Evolutionary conservation across 345 rosid genomes (phyloP), one percentile per base, ranked within the genome.

Genomic region (Camelina hispida): DNA sequence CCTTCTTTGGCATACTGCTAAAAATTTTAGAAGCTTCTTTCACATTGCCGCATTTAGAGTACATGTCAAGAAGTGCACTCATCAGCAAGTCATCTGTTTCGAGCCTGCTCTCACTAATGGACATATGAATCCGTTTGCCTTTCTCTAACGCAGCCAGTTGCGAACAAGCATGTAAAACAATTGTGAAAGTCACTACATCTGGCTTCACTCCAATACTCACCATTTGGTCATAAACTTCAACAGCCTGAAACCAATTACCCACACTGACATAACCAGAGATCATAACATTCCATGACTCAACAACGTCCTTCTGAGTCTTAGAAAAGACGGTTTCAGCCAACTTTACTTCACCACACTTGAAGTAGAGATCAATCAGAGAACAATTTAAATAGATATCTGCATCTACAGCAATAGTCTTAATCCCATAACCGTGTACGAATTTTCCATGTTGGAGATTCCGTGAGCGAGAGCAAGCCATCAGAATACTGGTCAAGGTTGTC

Each of bases 21-120:
- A 89, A 91, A 46, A 87, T 81, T 37, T 23, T 34, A 12, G 64
- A 54, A 13, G 93, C 95, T 58, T 85, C 84, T 73, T 86, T 83
- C 14, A 89, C 82, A 17, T 90, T 87, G n/a, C 97, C 95, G 35
- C 97, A 89, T 83, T 91, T 91, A 20, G 93, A 88, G 71, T 87
- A 91, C 93, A 89, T 87, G 79, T 89, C 93, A 14, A 91, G 89
- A 48, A 89, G 87, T 15, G 93, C 91, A 34, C 91, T 88, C 88
- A 82, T 86, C 71, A 87, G 84, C 47, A 85, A 48, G 69, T 82
- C 82, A 57, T 86, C 85, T 40, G 42, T 38, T 43, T 85, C 82
- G n/a, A 85, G 62, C 32, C 64, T 55, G 46, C 34, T 79, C 52
- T 73, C 84, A 6, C 22, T 44, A 44, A 89, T 61, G 37, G 53